phyloP scores from a whole-genome alignment of 2,329 filamentous ascomycete species.

The Talaromyces sp. region DNA sequence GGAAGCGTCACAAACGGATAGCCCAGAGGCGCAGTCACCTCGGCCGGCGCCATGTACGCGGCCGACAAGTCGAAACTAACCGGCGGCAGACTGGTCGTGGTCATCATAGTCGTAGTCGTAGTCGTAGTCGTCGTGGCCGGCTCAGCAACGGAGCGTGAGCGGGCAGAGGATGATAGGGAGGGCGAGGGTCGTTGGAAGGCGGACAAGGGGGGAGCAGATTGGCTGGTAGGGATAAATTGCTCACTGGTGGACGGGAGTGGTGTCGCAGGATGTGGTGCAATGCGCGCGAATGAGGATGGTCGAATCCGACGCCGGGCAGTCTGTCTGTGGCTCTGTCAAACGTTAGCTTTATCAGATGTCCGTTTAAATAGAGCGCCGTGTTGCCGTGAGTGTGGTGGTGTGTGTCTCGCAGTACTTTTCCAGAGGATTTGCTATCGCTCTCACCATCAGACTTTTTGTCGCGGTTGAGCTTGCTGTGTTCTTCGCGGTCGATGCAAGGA shows the following conservation, averaged over 20 bases:
- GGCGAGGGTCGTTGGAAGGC: slow-evolving; percentile 4
- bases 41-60: neutral
- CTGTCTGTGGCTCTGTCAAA: slow-evolving; percentile 7
- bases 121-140: neutral
- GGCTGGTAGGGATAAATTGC: slow-evolving; percentile 7
- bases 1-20: slow-evolving; percentile 11
- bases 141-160: neutral
- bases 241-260: slow-evolving; percentile 13
- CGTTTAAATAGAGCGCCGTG: slow-evolving; percentile 7
- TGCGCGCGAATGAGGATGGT: slow-evolving; percentile 13
- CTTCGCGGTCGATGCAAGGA: slow-evolving; percentile 90
- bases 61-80: neutral
- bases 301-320: slow-evolving; percentile 9
- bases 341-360: slow-evolving; percentile 9
- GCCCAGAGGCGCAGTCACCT: slow-evolving; percentile 1
- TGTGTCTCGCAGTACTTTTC: slow-evolving; percentile 24
- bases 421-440: slow-evolving; percentile 25
- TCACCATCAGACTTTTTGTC: slow-evolving; percentile 53
- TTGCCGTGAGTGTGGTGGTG: slow-evolving; percentile 6
- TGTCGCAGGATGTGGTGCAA: slow-evolving; percentile 15
- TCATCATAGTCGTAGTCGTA: neutral
- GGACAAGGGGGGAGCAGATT: slow-evolving; percentile 1
- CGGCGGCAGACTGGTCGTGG: neutral
- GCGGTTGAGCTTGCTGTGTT: slow-evolving; percentile 95
- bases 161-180: neutral